These are phyloP conservation scores for Aspergillus olivimuriae DNA, from an alignment of 495 filamentous ascomycete genomes.

Conservation along the genomic window DNA sequence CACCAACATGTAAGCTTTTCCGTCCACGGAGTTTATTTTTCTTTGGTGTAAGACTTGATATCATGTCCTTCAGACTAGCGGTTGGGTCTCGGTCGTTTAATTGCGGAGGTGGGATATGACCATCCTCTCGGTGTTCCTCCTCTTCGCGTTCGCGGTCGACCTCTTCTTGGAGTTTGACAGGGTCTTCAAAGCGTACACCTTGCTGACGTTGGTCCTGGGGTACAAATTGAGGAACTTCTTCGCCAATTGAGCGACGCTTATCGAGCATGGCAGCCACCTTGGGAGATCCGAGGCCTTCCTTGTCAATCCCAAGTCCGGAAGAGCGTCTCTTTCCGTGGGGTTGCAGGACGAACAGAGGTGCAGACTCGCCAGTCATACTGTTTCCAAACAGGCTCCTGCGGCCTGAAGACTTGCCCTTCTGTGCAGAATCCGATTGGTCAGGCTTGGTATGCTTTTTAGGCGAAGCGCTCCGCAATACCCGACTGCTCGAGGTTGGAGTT, in stretches of 20 bases:
- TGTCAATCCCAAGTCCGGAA: constrained; percentile 70
- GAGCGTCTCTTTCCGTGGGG: constrained; percentile 56
- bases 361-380: constrained; percentile 51
- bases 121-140: constrained; percentile 57
- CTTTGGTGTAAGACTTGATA: constrained; percentile 69
- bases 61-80: constrained; percentile 65
- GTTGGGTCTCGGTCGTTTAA: constrained; percentile 55
- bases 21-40: constrained; percentile 60
- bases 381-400: constrained; percentile 52
- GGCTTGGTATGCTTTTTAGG: constrained; percentile 49
- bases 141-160: constrained; percentile 60
- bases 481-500: constrained; percentile 44
- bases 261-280: constrained; percentile 68
- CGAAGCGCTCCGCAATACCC: constrained; percentile 41
- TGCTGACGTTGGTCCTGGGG: constrained; percentile 36
- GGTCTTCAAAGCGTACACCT: constrained; percentile 61
- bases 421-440: constrained; percentile 37
- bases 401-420: constrained; percentile 28
- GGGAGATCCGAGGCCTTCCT: constrained; percentile 71
- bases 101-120: constrained; percentile 44
- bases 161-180: constrained; percentile 59
- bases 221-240: constrained; percentile 56
- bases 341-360: constrained; percentile 59
- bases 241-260: constrained; percentile 63
- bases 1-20: constrained; percentile 72